Conservation (phyloP, 2,329 filamentous ascomycete species). For the Lasiodiplodia hormozganensis region DNA sequence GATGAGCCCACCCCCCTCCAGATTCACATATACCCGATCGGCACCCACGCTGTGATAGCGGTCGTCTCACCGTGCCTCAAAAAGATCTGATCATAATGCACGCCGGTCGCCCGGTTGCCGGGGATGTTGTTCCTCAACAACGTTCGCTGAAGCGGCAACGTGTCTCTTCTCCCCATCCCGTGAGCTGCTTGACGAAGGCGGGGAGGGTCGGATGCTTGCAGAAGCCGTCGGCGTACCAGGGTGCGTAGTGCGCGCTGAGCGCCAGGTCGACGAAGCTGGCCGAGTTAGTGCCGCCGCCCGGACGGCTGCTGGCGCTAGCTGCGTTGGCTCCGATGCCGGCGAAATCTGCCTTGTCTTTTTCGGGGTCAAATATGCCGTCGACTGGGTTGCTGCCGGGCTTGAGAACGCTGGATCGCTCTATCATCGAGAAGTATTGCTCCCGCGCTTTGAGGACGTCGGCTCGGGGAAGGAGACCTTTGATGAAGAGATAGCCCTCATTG, state of each 20-base stretch:
- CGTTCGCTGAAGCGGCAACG: constrained; percentile 56
- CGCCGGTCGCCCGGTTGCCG: constrained; percentile 63
- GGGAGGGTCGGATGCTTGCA: constrained; percentile 60
- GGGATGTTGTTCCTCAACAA: constrained; percentile 64
- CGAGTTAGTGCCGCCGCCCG: constrained; percentile 51
- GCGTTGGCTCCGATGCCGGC: constrained; percentile 61
- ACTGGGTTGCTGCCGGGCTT: constrained; percentile 59
- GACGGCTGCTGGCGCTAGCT: constrained; percentile 45
- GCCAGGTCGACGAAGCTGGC: constrained; percentile 58
- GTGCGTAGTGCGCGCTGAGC: constrained; percentile 57
- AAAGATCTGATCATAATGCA: constrained; percentile 68
- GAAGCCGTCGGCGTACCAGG: constrained; percentile 58
- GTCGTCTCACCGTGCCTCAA: constrained; percentile 62
- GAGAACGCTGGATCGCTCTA: constrained; percentile 63
- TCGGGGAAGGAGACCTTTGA: constrained; percentile 62
- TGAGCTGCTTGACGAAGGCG: constrained; percentile 61
- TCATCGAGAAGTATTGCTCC: constrained; percentile 60
- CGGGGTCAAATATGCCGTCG: constrained; percentile 60
- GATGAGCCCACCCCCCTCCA: constrained; percentile 65
- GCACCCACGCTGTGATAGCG: constrained; percentile 64
- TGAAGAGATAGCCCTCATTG: constrained; percentile 62
- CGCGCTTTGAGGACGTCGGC: constrained; percentile 60
- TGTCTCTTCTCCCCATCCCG: constrained; percentile 60
- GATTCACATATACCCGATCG: constrained; percentile 60
- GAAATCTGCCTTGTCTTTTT: constrained; percentile 52